Base-by-base conservation (phyloP, 176 grass and related monocot species). In the Typha latifolia region DNA sequence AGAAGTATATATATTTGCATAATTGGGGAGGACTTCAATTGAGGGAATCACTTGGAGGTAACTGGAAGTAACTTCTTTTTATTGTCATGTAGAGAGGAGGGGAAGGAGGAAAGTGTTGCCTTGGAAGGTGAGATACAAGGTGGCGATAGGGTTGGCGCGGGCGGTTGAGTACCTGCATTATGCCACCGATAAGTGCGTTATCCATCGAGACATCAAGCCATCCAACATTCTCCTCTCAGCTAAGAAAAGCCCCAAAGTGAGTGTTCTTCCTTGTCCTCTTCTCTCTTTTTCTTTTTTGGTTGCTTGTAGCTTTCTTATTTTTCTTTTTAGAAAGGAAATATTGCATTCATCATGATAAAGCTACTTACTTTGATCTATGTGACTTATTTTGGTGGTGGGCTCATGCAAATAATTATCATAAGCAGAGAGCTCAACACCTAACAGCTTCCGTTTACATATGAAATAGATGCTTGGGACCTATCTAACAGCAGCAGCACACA, bases 201-300 rank as follows among this genome's bases (percentile, higher is more conserved):
- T 84, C 19, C 82, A 84, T 59, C 77, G 82, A 69, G 82, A 84
- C 32, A 84, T 84, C 70, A 84, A 84, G 66, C 71, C 82, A 19
- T 84, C 82, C 66, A 84, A 84, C 68, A 84, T 84, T 62, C 82
- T 84, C 66, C 76, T 84, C 48, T 79, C 82, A 0, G 79, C 82
- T 48, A 71, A 56, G 70, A 79, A 79, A 61, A 75, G 51, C 13
- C 82, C 82, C 16, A 84, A 79, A 63, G 82, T 84, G 69, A 79
- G 66, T 50, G 20, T 21, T 24, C 12, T 67, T 59, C 32, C 24
- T 74, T 62, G 13, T 73, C 66, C 32, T 61, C 31, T 70, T 15
- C 21, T 69, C 23, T 8, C 27, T 23, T 16, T 31, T 23, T 14
- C 2, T 29, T 29, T 24, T 24, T 53, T 12, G 26, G 23, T 34